Conservation (phyloP, 164 flowering plant species). For the Taxillus chinensis region DNA sequence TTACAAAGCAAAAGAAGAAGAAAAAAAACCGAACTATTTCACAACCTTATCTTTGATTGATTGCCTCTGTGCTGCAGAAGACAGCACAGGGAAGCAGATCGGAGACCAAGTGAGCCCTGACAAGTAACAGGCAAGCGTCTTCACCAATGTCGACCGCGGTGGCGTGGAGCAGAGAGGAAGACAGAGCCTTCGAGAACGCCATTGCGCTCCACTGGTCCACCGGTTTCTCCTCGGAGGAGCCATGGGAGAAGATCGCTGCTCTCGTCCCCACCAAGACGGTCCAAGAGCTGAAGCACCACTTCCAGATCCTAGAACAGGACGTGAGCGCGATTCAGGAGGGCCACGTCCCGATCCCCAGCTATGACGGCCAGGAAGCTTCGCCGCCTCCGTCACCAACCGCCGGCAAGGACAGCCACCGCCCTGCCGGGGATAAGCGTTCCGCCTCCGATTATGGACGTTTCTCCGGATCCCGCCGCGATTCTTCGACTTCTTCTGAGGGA, state of each 20-base stretch:
- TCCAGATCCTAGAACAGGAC: background rate
- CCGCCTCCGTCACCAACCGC: background rate
- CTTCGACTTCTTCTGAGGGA: slow-evolving; percentile 23
- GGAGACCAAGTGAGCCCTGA: no score
- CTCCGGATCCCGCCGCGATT: background rate
- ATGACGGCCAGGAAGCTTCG: background rate
- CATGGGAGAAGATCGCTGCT: slow-evolving; percentile 3
- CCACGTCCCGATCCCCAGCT: background rate
- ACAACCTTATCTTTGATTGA: no score
- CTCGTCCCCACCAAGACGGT: background rate
- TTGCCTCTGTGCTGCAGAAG: no score
- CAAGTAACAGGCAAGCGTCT: no score
- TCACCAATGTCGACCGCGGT: background rate
- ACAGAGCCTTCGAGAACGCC: background rate
- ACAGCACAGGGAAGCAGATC: no score
- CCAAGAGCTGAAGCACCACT: background rate
- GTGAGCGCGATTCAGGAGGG: background rate
- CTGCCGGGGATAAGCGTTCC: no score
- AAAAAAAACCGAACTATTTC: no score
- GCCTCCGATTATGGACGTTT: no score
- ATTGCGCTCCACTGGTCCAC: background rate
- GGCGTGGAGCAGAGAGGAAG: background rate
- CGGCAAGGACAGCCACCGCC: no score
- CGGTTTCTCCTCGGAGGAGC: background rate
- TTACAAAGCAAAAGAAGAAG: no score